A percentile compares a stretch with the other conserved stretches of the same genome.
phyloP scores from a whole-genome alignment of 257 asterid species.

The Cordia subcordata region DNA sequence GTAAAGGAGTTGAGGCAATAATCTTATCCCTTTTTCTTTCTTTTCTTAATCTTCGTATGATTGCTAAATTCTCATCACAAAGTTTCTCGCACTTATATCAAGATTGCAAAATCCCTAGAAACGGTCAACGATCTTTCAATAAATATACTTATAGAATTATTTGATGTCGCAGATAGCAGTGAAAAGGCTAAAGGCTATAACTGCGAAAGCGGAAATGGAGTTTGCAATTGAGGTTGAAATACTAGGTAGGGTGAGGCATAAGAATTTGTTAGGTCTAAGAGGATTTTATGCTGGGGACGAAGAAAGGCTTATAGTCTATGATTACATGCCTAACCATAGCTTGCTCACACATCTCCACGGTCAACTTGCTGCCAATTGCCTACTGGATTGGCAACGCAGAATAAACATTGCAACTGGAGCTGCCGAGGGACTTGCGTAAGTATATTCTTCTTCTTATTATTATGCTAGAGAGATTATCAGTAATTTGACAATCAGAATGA shows the following conservation, averaged over 20 bases:
- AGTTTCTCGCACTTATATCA: background rate
- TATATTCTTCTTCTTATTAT: background rate
- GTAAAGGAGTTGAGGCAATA: slow-evolving; percentile 65
- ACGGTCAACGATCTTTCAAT: too few relatives aligned
- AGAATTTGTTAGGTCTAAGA: slow-evolving; percentile 60
- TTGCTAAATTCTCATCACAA: background rate
- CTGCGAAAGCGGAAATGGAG: slow-evolving; percentile 81
- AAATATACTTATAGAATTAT: background rate
- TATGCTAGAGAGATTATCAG: too few relatives aligned
- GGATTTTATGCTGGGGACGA: slow-evolving; percentile 79
- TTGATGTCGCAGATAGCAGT: slow-evolving; percentile 50
- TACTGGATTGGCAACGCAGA: slow-evolving; percentile 60
- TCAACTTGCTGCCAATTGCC: slow-evolving; percentile 48
- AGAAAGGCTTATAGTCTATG: slow-evolving; percentile 73
- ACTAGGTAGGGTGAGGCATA: slow-evolving; percentile 77
- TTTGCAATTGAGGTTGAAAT: slow-evolving; percentile 78
- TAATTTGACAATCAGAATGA: background rate
- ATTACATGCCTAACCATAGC: slow-evolving; percentile 82
- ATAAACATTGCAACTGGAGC: slow-evolving; percentile 54
- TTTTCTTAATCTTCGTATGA: background rate
- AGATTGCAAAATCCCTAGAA: background rate
- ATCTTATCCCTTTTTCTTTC: background rate
- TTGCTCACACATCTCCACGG: slow-evolving; percentile 73
- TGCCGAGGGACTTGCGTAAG: slow-evolving; percentile 64
- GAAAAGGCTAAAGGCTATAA: slow-evolving; percentile 70